Evolutionary conservation across 768 basidiomycete species (phyloP).

Genomic region (Filobasidium floriforme): DNA sequence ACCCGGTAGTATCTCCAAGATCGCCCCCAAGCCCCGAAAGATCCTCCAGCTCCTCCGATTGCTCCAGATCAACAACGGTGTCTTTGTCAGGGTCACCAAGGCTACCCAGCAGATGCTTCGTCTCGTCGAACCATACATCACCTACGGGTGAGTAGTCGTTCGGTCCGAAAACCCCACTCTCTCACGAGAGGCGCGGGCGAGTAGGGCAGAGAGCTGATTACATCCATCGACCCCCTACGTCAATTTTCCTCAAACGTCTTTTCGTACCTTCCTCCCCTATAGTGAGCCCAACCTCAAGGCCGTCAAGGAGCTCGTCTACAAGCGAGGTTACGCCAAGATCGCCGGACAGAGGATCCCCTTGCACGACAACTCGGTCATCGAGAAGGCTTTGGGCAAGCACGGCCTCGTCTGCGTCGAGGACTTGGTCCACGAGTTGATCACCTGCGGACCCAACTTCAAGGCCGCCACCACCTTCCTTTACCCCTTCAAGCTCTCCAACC

Average conservation of each 20-base stretch:
- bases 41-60: slow-evolving; percentile 96
- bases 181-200: slow-evolving; percentile 3
- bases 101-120: slow-evolving; percentile 98
- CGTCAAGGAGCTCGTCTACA: slow-evolving; percentile 95
- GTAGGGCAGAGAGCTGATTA: slow-evolving; percentile 27
- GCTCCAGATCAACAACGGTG: slow-evolving; percentile 98
- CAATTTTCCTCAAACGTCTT: slow-evolving; percentile 1
- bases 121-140: slow-evolving; percentile 91
- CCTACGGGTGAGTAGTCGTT: slow-evolving; percentile 68
- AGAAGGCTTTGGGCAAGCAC: slow-evolving; percentile 78
- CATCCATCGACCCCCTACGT: slow-evolving; percentile 16
- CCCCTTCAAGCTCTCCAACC: slow-evolving; percentile 99
- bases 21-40: slow-evolving; percentile 98
- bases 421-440: slow-evolving; percentile 92
- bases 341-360: slow-evolving; percentile 95
- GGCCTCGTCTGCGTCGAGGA: slow-evolving; percentile 97
- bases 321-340: slow-evolving; percentile 98
- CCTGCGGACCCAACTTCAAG: slow-evolving; percentile 97
- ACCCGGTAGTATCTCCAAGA: slow-evolving; percentile 84
- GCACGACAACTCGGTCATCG: slow-evolving; percentile 85
- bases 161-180: slow-evolving; percentile 13
- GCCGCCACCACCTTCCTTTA: slow-evolving; percentile 84
- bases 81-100: slow-evolving; percentile 93
- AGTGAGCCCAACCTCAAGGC: slow-evolving; percentile 96
- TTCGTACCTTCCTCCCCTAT: slow-evolving; percentile 7